Conservation (phyloP, 345 rosid genomes). For the Zanthoxylum bungeanum region DNA sequence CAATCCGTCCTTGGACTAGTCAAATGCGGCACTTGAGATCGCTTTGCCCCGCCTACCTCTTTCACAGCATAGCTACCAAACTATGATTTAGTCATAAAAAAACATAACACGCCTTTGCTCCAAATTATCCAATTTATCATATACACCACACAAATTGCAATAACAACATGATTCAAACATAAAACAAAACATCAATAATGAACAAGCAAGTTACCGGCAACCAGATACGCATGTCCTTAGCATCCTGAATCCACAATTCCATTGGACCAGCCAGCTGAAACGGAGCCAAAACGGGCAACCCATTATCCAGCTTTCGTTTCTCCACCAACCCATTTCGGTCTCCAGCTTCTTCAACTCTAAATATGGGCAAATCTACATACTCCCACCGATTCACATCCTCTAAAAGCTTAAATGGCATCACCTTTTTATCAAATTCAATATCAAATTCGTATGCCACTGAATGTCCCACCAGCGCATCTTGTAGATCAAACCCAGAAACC, state of each 20-base stretch:
- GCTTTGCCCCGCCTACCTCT: no score
- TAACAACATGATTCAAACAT: neutral
- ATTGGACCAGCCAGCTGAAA: conserved; percentile 96
- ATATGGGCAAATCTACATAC: conserved; percentile 79
- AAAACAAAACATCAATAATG: neutral
- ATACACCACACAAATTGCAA: neutral
- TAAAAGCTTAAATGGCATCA: conserved; percentile 74
- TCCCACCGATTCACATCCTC: conserved; percentile 96
- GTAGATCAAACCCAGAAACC: conserved; percentile 71
- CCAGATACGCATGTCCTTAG: conserved; percentile 75
- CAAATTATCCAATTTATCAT: neutral
- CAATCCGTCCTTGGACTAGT: no score
- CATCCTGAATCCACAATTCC: conserved; percentile 97
- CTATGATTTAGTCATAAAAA: neutral
- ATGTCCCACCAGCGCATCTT: conserved; percentile 83
- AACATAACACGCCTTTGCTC: neutral
- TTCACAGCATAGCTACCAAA: no score
- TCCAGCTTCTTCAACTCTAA: conserved; percentile 44
- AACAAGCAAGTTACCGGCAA: conserved; percentile 51
- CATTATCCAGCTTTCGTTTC: conserved; percentile 29
- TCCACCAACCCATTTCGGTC: conserved; percentile 46
- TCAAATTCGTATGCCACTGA: conserved; percentile 85
- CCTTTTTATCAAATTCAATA: conserved; percentile 61
- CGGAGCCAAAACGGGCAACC: conserved; percentile 72
- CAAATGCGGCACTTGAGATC: no score